phyloP scores from a whole-genome alignment of 1,139 yeast genomes.

The Pichia sp. region DNA sequence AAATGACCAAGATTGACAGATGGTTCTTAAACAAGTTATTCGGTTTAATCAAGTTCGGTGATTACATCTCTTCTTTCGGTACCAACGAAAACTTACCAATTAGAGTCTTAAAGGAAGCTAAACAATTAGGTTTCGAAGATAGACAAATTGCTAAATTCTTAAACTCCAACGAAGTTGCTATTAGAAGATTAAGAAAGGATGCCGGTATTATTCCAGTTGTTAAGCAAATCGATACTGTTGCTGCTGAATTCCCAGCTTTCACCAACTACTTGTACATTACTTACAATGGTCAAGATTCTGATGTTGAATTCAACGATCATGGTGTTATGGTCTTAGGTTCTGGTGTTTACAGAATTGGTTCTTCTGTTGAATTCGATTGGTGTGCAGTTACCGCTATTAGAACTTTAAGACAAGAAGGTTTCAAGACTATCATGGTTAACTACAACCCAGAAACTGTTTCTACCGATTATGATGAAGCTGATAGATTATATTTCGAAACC shows the following conservation, averaged over 20 bases:
- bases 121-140: constrained; percentile 97
- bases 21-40: constrained; percentile 93
- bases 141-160: constrained; percentile 92
- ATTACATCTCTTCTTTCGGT: constrained; percentile 59
- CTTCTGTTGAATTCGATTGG: constrained; percentile 99
- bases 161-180: constrained; percentile 89
- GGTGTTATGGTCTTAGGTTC: constrained; percentile 97
- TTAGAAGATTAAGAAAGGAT: constrained; percentile 88
- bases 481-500: constrained; percentile 94
- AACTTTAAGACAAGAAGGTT: constrained; percentile 83
- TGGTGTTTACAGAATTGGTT: constrained; percentile 98
- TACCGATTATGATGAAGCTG: constrained; percentile 98
- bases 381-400: constrained; percentile 98
- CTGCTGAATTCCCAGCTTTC: constrained; percentile 98
- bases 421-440: constrained; percentile 95
- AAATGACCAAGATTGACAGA: constrained; percentile 89
- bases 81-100: constrained; percentile 61
- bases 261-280: constrained; percentile 96
- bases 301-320: constrained; percentile 79
- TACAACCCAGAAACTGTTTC: constrained; percentile 99
- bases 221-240: constrained; percentile 97
- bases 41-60: constrained; percentile 68
- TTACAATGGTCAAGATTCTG: constrained; percentile 90
- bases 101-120: constrained; percentile 73
- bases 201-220: constrained; percentile 90